Evolutionary conservation across 441 rosid genomes (phyloP).

Genomic region (Lepidium campestre): DNA sequence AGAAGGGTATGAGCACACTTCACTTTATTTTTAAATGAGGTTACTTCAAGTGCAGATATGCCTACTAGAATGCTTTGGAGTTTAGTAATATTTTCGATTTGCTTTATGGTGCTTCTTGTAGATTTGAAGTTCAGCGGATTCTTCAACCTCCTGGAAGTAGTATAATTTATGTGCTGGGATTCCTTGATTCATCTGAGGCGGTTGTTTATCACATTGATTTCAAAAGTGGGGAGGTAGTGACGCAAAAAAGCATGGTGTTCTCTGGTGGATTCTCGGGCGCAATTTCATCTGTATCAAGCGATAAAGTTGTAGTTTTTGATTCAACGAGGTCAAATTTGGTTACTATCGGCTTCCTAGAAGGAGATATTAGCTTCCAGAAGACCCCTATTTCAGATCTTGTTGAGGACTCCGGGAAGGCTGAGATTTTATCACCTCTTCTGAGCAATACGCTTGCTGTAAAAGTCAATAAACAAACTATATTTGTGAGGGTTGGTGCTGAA

Average conservation of each 20-base stretch:
- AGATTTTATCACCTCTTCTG: constrained; percentile 54
- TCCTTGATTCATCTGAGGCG: constrained; percentile 58
- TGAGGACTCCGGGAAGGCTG: constrained; percentile 45
- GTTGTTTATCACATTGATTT: constrained; percentile 61
- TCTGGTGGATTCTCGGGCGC: constrained; percentile 72
- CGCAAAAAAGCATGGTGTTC: constrained; percentile 52
- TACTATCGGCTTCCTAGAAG: constrained; percentile 51
- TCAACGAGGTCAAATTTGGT: constrained; percentile 53
- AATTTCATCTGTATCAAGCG: constrained; percentile 55
- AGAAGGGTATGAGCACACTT: constrained; percentile 56
- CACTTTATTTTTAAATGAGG: constrained; percentile 1
- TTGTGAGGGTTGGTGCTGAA: constrained; percentile 47
- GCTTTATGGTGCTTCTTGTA: constrained; percentile 34
- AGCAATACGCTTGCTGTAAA: constrained; percentile 57
- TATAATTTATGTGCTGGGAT: constrained; percentile 59
- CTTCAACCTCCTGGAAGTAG: constrained; percentile 57
- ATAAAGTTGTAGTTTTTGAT: constrained; percentile 68
- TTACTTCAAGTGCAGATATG: neutral
- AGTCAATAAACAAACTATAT: constrained; percentile 33
- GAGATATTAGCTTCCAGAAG: constrained; percentile 48
- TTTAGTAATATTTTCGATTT: neutral
- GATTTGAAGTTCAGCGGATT: constrained; percentile 74
- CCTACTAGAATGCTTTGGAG: constrained; percentile 16
- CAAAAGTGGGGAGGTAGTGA: constrained; percentile 66
- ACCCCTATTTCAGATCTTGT: constrained; percentile 58